Percentiles rank a stretch among this genome's conserved stretches.
Conservation (phyloP, 2,329 filamentous ascomycete species). For the Alternaria gaisen region DNA sequence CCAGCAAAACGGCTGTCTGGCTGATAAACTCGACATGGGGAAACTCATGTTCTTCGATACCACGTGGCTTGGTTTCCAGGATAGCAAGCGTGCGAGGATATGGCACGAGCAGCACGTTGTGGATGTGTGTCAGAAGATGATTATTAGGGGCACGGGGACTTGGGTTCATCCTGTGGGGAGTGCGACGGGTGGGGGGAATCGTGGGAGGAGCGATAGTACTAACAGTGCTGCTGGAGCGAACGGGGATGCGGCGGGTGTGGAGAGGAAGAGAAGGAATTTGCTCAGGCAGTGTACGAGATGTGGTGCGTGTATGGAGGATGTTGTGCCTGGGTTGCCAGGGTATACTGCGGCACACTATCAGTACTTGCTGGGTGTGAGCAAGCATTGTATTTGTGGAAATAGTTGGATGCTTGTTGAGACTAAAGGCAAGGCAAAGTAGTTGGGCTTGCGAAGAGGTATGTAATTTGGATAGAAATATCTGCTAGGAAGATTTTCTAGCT, state of each 20-base stretch:
- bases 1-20: slow-evolving; percentile 56
- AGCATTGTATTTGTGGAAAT: slow-evolving; percentile 52
- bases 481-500: neutral
- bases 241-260: neutral
- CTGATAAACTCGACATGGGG: slow-evolving; percentile 68
- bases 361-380: slow-evolving; percentile 51
- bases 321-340: slow-evolving; percentile 43
- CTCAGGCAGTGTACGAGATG: slow-evolving; percentile 57
- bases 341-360: slow-evolving; percentile 42
- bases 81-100: slow-evolving; percentile 64
- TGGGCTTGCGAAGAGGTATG: neutral
- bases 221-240: slow-evolving; percentile 17
- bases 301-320: slow-evolving; percentile 58
- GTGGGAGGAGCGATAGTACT: slow-evolving; percentile 34
- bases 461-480: neutral
- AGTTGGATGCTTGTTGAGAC: slow-evolving; percentile 48
- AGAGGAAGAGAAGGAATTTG: slow-evolving; percentile 31
- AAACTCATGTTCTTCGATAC: slow-evolving; percentile 78
- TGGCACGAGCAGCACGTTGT: slow-evolving; percentile 69
- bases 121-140: slow-evolving; percentile 65
- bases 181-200: slow-evolving; percentile 14
- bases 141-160: slow-evolving; percentile 44
- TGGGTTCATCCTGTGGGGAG: slow-evolving; percentile 32
- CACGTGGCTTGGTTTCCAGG: slow-evolving; percentile 71
- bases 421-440: slow-evolving; percentile 25